Evolutionary conservation across 805 yeast genomes (phyloP), one percentile per base, ranked within the genome.

Genomic region (Lachancea meyersii): DNA sequence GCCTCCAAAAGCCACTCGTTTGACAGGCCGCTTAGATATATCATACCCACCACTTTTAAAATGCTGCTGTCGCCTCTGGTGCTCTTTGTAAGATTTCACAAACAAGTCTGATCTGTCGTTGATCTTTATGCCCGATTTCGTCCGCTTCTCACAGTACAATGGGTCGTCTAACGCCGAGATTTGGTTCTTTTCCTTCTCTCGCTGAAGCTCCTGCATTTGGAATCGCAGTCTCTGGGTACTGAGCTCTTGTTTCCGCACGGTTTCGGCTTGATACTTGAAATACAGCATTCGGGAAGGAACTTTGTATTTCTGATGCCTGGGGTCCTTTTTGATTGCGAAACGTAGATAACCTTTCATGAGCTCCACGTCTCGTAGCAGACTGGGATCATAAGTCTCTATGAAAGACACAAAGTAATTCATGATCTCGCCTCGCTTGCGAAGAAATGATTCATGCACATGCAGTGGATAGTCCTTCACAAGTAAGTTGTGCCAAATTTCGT

Each of bases 231-330:
- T 60, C 40, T 58, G 64, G 3, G 68, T 58, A 16, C 66, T 67
- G 35, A 56, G 46, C 30, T 61, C 62, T 34, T 64, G 64, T 43
- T 65, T 69, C 39, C 50, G 49, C 1, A 50, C 37, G 7, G 54
- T 55, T 23, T 68, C 72, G 24, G 61, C 50, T 21, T 57, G 54
- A 39, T 64, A 63, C 43, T 57, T 57, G 34, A 60, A 47, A 41
- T 60, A 65, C 4, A 69, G 47, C 49, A 66, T 51, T 40, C 68
- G 57, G 16, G 60, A 63, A 0, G 72, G 71, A 7, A 67, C 42
- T 42, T 49, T 58, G 45, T 51, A 67, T 43, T 57, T 63, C 40
- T 52, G 61, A 10, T 46, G 48, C 2, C 18, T 14, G 2, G 48
- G 44, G 35, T 57, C 57, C 37, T 55, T 54, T 22, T 40, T 43